Evolutionary conservation across 78 protist species (phyloP).

Genomic region (slime mould (Dictyostelium discoideum)): dicty_2.7 NC_007089.4:5849001-5849500

Average conservation of each 20-base stretch:
- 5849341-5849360: no score
- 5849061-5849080: slow-evolving; percentile 17
- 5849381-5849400: no score
- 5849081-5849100: not conserved
- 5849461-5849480: no score
- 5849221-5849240: not conserved
- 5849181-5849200: not conserved
- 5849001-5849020: slow-evolving; percentile 29
- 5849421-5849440: no score
- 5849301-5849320: not conserved
- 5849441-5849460: no score
- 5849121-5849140: not conserved
- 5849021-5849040: slow-evolving; percentile 4
- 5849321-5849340: not conserved
- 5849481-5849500: no score
- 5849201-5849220: not conserved
- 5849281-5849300: not conserved
- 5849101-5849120: not conserved
- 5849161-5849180: not conserved
- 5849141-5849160: not conserved
- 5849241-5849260: not conserved
- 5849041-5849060: slow-evolving; percentile 1
- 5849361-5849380: no score
- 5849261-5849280: not conserved
- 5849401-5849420: no score